Base-by-base conservation (phyloP, 768 basidiomycete species). In the Agaricus bisporus region DNA sequence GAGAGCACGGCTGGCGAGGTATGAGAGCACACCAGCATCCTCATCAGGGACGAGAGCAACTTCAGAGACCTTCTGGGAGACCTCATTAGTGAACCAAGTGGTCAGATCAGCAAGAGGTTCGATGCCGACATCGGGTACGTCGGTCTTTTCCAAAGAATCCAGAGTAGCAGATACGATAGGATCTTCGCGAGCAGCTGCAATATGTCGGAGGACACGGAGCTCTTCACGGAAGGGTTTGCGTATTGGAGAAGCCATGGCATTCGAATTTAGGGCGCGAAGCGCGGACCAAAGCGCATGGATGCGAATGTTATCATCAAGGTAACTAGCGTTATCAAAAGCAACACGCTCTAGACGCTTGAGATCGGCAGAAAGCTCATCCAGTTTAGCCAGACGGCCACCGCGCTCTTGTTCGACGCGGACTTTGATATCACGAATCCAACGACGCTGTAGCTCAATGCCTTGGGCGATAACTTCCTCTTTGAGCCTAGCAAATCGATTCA, bases 341-440 rank as follows among this genome's bases (percentile, higher is more conserved):
- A 97, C 77, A 55, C 89, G 83, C 68, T 97, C 93, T 28, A 99
- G 82, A 57, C 90, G 86, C 68, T 97, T 95, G 59, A 98, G 73
- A 44, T 88, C 86, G 5, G 88, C 82, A 9, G 93, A 86, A 44
- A 99, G 85, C 66, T 95, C 90, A 63, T 95, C 93, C 32, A 99
- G 83, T 69, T 94, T 97, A 42, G 93, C 88, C 9, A 99, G 79
- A 51, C 97, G 88, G 11, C 94, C 94, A 14, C 93, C 93, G 41
- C 97, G 92, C 69, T 99, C 97, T 64, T 92, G 82, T 70, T 99
- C 95, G 53, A 99, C 95, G 58, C 86, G 88, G 47, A 94, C 79
- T 73, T 98, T 97, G 76, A 98, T 85, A 55, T 98, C 93, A 29
- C 91, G 85, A 39, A 99, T 89, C 95, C 95, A 98, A 50, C 91